These are phyloP conservation scores for Ceratocystis destructans DNA, from an alignment of 2,329 filamentous ascomycete species.

Conservation along the genomic window DNA sequence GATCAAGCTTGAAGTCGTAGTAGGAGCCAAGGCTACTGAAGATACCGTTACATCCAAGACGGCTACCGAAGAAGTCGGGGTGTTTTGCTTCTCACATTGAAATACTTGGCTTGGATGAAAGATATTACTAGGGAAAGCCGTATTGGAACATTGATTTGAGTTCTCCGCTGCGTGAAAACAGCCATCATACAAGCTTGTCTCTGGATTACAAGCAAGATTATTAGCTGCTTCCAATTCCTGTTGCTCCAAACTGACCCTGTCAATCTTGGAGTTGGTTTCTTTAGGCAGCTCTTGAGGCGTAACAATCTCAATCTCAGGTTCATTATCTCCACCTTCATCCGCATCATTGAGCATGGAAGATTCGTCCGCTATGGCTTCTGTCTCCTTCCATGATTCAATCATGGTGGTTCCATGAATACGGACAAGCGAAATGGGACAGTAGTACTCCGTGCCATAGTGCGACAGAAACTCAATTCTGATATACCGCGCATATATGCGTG, in stretches of 20 bases:
- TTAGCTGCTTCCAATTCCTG: too few relatives aligned
- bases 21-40: not conserved
- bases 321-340: not conserved
- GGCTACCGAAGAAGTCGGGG: not conserved
- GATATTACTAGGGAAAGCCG: not conserved
- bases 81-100: not conserved
- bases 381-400: conserved; percentile 83
- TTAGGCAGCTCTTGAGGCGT: not conserved
- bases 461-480: conserved; percentile 80
- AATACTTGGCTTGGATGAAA: not conserved
- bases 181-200: too few relatives aligned
- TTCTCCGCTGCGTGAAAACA: not conserved
- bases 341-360: conserved; percentile 7
- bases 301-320: not conserved
- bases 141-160: not conserved
- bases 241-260: too few relatives aligned
- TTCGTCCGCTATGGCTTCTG: conserved; percentile 35
- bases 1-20: not conserved
- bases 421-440: conserved; percentile 81
- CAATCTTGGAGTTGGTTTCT: not conserved
- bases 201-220: too few relatives aligned
- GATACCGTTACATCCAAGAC: not conserved
- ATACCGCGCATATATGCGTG: conserved; percentile 91
- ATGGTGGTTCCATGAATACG: conserved; percentile 92
- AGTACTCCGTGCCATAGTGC: conserved; percentile 93